Base-by-base conservation (phyloP, 208 protist genomes). In the Trypanosoma conorhini region DNA sequence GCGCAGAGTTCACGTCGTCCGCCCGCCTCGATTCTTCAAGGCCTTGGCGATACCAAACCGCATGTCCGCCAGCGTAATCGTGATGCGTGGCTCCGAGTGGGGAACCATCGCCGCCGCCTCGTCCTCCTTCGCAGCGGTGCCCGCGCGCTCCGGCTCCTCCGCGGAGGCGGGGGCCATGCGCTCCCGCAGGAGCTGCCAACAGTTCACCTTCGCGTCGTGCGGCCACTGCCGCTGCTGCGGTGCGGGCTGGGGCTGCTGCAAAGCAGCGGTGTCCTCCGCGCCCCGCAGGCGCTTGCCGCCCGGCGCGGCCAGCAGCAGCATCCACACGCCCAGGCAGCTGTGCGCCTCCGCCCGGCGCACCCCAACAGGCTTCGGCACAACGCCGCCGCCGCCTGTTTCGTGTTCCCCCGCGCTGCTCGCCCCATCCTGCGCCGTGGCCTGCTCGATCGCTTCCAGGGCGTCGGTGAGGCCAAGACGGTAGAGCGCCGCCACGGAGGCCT, bases 31-130 rank as follows among this genome's bases (percentile, higher is more conserved):
- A 26, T 65, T 66, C 56, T 51, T 64, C 24, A 77, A 28, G 5
- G 52, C 72, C 52, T 68, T 77, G 19, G 64, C 66, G 19, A 77
- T 72, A 22, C 72, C 83, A 76, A 89, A 92, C 22, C 76, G 71
- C 28, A 92, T 74, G 62, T 92, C 87, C 35, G 73, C 64, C 22
- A 72, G 70, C 1, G 79, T 83, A 42, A 92, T 88, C 21, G 54
- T 70, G 31, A 72, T 61, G 15, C 22, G 52, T 58, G 61, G 56
- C 21, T 46, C 55, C 8, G 40, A 40, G 31, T 68, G 52, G 24
- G 68, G 60, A 66, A 74, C 59, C 33, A 70, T 22, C 38, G 65
- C 24, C 17, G 17, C 15, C 4, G 1, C 46, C 22, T 33, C 56
- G 10, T 62, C 42, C 35, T 26, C 10, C 40, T 57, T 42, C 1